These are phyloP conservation scores for Dothiorella sarmentorum DNA, from an alignment of 2,329 filamentous ascomycete genomes.

Conservation along the genomic window DNA sequence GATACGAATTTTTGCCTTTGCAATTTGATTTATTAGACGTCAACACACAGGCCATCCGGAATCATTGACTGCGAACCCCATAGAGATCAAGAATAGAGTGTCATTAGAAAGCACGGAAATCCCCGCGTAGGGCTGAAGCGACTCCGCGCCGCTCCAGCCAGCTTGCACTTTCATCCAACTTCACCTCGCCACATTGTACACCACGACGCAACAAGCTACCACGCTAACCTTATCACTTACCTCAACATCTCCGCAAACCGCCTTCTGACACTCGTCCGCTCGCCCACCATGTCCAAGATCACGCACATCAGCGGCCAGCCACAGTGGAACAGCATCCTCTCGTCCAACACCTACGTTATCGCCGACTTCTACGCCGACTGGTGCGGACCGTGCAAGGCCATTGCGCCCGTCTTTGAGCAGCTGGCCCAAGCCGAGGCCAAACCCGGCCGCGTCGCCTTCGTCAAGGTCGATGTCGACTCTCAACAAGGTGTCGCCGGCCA, in stretches of 20 bases:
- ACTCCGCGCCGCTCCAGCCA: slow-evolving; percentile 5
- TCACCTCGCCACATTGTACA: background rate
- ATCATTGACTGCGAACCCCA: too few species aligned
- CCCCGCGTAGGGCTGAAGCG: background rate
- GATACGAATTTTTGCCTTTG: too few species aligned
- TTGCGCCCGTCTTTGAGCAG: slow-evolving; percentile 51
- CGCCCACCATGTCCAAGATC: slow-evolving; percentile 28
- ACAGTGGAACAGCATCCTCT: slow-evolving; percentile 36
- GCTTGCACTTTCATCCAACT: slow-evolving; percentile 1
- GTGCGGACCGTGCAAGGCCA: slow-evolving; percentile 57
- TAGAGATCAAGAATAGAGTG: too few species aligned
- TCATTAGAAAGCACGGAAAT: background rate
- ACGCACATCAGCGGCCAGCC: slow-evolving; percentile 31
- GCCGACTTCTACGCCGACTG: slow-evolving; percentile 55
- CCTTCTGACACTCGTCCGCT: background rate
- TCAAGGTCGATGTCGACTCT: slow-evolving; percentile 55
- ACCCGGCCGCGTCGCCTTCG: slow-evolving; percentile 47
- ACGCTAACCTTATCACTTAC: background rate
- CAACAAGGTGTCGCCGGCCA: slow-evolving; percentile 49
- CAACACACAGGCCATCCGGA: too few species aligned
- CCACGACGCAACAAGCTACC: background rate
- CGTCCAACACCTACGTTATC: slow-evolving; percentile 39
- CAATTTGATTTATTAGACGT: too few species aligned
- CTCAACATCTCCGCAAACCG: too few species aligned
- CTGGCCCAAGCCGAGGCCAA: slow-evolving; percentile 50